These are phyloP conservation scores for Starmerella kuoi DNA, from an alignment of 805 yeast genomes.

Conservation along the genomic window DNA sequence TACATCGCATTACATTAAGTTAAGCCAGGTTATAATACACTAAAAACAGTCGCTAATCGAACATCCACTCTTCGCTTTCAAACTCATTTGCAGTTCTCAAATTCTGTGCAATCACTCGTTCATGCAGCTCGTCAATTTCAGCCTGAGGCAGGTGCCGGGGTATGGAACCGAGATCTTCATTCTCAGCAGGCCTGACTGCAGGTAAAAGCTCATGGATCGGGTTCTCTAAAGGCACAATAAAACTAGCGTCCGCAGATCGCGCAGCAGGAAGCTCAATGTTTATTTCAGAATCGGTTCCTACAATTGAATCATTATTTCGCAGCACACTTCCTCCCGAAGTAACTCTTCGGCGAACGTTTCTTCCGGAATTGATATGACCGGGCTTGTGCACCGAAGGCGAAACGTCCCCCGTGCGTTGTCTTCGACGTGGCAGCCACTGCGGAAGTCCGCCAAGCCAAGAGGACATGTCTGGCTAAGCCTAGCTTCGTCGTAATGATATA, in stretches of 20 bases:
- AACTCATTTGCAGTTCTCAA: not conserved
- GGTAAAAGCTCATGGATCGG: not conserved
- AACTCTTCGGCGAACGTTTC: not conserved
- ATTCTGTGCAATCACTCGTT: not conserved
- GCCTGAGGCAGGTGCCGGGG: not conserved
- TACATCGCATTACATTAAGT: too few species aligned
- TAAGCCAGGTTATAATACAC: too few species aligned
- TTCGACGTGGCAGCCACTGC: not conserved
- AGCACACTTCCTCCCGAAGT: not conserved
- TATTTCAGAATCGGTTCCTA: too few species aligned
- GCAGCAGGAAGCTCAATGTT: too few species aligned
- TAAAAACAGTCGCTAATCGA: not conserved
- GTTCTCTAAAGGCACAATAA: not conserved
- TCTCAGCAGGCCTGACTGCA: not conserved
- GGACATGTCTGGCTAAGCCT: not conserved
- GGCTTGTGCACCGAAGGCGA: not conserved
- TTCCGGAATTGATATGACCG: not conserved
- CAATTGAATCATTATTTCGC: too few species aligned
- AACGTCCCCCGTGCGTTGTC: not conserved
- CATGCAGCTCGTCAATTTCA: not conserved
- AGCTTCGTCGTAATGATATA: not conserved
- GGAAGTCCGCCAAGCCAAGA: not conserved
- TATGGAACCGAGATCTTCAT: not conserved
- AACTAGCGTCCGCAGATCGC: too few species aligned
- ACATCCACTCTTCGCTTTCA: not conserved